phyloP scores from a whole-genome alignment of 768 basidiomycete genomes.

The Lactarius deliciosus region DNA sequence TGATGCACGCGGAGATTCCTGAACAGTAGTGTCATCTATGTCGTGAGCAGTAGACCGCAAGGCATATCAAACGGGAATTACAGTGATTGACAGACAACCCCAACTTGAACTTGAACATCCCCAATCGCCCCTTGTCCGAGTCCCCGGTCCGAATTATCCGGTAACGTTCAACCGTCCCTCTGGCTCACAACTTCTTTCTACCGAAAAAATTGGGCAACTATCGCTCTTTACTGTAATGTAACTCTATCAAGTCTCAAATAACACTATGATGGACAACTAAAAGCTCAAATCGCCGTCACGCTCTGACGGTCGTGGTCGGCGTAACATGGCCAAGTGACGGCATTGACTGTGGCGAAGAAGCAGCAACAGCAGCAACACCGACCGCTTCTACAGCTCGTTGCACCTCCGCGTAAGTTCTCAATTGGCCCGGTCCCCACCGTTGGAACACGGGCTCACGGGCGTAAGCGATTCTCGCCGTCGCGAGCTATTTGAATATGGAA shows the following conservation, averaged over 20 bases:
- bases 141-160: constrained; percentile 3
- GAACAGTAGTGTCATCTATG: constrained; percentile 76
- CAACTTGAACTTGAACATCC: background rate
- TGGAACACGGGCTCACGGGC: constrained; percentile 49
- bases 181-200: background rate
- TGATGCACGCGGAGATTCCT: constrained; percentile 84
- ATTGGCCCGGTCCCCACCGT: constrained; percentile 57
- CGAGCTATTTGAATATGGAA: constrained; percentile 46
- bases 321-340: background rate
- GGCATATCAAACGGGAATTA: constrained; percentile 1
- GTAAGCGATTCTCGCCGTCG: constrained; percentile 68
- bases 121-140: background rate
- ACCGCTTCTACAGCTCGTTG: constrained; percentile 27
- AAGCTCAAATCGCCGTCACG: constrained; percentile 2
- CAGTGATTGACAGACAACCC: background rate
- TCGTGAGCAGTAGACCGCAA: background rate
- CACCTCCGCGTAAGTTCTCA: constrained; percentile 31
- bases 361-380: background rate
- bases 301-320: constrained; percentile 1
- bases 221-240: constrained; percentile 2
- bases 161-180: background rate
- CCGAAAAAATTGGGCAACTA: background rate
- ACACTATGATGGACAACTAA: background rate
- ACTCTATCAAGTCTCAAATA: background rate
- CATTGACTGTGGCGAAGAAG: background rate